Evolutionary conservation across 2,329 filamentous ascomycete genomes (phyloP).

Genomic region (Penicillium sp.): DNA sequence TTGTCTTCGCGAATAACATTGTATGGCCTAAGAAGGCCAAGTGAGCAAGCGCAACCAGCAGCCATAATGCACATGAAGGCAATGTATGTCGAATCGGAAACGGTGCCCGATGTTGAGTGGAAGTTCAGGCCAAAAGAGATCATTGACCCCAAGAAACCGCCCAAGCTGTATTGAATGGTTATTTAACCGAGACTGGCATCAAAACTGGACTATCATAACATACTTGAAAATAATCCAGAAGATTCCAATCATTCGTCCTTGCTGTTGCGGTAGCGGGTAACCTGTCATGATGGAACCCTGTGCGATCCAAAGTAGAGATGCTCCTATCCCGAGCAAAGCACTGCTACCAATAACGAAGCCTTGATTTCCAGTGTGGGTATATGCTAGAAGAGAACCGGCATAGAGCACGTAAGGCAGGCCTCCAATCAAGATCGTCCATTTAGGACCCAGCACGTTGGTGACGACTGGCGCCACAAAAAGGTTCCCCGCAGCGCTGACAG

Average conservation of each 20-base stretch:
- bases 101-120: neutral
- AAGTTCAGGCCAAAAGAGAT: slow-evolving; percentile 6
- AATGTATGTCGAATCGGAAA: slow-evolving; percentile 5
- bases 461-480: slow-evolving; percentile 1
- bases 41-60: neutral
- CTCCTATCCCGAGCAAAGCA: slow-evolving; percentile 2
- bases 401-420: slow-evolving; percentile 2
- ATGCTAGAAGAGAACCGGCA: slow-evolving; percentile 1
- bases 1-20: slow-evolving; percentile 7
- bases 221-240: slow-evolving; percentile 10
- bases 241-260: slow-evolving; percentile 4
- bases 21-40: neutral
- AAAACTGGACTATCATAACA: neutral
- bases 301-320: slow-evolving; percentile 4
- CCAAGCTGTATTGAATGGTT: neutral
- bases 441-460: slow-evolving; percentile 2
- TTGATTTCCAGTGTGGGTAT: slow-evolving; percentile 3
- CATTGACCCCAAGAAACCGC: neutral
- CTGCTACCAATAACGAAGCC: slow-evolving; percentile 3
- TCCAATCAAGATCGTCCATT: slow-evolving; percentile 5
- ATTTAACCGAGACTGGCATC: neutral
- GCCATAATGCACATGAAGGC: slow-evolving; percentile 8
- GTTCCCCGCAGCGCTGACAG: slow-evolving; percentile 5
- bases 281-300: slow-evolving; percentile 8
- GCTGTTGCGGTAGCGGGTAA: slow-evolving; percentile 1